These are phyloP conservation scores for Trichoderma asperelloides DNA, from an alignment of 495 filamentous ascomycete genomes.

Conservation along the genomic window DNA sequence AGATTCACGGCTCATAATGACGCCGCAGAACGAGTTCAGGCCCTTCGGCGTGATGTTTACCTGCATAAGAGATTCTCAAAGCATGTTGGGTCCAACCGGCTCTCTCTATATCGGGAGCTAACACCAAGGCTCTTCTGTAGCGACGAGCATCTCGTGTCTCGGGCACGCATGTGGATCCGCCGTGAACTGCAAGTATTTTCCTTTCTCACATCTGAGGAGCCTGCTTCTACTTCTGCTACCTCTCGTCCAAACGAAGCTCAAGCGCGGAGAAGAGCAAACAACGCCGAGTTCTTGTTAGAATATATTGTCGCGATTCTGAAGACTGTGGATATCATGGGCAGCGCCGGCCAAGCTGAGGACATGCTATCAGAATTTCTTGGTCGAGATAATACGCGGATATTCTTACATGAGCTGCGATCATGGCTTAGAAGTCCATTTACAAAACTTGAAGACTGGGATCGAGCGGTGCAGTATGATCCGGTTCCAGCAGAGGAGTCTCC, in stretches of 20 bases:
- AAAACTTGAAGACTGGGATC: conserved; percentile 68
- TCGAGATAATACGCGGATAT: conserved; percentile 63
- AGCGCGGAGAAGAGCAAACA: conserved; percentile 49
- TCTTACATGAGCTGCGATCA: conserved; percentile 73
- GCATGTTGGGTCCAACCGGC: conserved; percentile 75
- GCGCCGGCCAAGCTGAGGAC: conserved; percentile 76
- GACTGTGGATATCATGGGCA: conserved; percentile 80
- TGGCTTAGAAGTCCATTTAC: conserved; percentile 75
- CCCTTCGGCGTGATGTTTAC: conserved; percentile 66
- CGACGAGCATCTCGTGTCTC: conserved; percentile 61
- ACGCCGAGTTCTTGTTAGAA: conserved; percentile 83
- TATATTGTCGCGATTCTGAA: conserved; percentile 85
- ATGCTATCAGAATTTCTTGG: conserved; percentile 83
- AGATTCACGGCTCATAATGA: background rate
- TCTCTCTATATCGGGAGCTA: conserved; percentile 67
- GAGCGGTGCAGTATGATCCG: conserved; percentile 59
- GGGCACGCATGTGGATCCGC: conserved; percentile 80
- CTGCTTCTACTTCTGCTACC: conserved; percentile 18
- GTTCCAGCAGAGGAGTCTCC: background rate
- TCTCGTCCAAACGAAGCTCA: conserved; percentile 18
- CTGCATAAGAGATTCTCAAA: conserved; percentile 66
- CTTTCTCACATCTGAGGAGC: conserved; percentile 40
- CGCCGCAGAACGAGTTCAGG: conserved; percentile 13
- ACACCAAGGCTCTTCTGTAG: conserved; percentile 56
- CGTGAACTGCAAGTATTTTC: conserved; percentile 82